These are phyloP conservation scores for Puccinia triticina DNA, from an alignment of 1,284 basidiomycete genomes.

Conservation along the genomic window DNA sequence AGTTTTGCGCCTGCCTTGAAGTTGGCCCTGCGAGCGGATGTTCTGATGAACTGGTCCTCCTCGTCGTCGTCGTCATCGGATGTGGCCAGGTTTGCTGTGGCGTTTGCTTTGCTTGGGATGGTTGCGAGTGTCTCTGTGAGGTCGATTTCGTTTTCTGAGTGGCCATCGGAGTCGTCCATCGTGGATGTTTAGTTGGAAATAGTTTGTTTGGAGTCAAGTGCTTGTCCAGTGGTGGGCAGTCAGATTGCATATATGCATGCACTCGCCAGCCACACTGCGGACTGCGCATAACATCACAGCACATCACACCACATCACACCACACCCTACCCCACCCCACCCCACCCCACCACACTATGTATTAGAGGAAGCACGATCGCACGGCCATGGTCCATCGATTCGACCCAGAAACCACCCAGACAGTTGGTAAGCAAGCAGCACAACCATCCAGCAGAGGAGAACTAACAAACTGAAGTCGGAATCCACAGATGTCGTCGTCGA, in stretches of 20 bases:
- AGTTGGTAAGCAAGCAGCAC: neutral
- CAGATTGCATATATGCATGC: no score
- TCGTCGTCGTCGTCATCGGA: conserved; percentile 32
- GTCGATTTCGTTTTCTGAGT: neutral
- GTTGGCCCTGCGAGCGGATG: conserved; percentile 33
- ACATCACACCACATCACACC: no score
- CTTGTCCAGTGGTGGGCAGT: no score
- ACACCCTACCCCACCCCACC: no score
- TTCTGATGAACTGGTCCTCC: conserved; percentile 36
- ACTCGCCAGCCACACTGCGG: no score
- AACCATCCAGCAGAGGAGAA: neutral
- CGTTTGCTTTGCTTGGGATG: neutral
- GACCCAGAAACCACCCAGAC: conserved; percentile 1
- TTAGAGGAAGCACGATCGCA: no score
- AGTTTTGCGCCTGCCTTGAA: conserved; percentile 41
- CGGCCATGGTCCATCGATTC: neutral
- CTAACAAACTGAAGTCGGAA: no score
- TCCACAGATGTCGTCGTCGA: neutral
- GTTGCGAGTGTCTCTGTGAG: conserved; percentile 13
- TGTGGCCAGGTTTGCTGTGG: no score
- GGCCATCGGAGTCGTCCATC: neutral
- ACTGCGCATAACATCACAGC: no score
- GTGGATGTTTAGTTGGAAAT: no score
- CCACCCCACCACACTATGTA: no score
- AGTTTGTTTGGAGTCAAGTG: no score